These are phyloP conservation scores for Serpula lacrymans DNA, from an alignment of 768 basidiomycete species.

Conservation along the genomic window DNA sequence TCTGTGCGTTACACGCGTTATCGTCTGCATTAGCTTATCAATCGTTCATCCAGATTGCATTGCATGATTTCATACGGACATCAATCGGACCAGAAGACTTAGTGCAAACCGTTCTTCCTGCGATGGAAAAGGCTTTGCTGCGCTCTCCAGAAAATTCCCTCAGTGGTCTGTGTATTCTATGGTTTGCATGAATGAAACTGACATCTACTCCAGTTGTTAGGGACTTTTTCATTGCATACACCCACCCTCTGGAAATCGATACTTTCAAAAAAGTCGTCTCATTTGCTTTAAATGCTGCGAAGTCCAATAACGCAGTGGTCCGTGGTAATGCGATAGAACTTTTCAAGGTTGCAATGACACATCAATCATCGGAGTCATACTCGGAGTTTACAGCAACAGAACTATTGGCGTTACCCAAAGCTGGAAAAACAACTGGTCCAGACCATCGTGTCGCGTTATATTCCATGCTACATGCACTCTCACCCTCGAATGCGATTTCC, in stretches of 20 bases:
- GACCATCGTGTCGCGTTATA: slow-evolving; percentile 85
- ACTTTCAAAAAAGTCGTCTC: slow-evolving; percentile 53
- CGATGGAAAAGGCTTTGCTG: slow-evolving; percentile 75
- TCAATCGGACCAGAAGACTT: slow-evolving; percentile 54
- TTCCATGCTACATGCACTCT: slow-evolving; percentile 62
- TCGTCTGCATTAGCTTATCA: slow-evolving; percentile 5
- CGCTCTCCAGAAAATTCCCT: slow-evolving; percentile 81
- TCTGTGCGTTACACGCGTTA: slow-evolving; percentile 39
- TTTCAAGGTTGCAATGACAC: slow-evolving; percentile 46
- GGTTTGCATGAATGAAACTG: slow-evolving; percentile 2
- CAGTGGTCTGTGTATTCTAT: slow-evolving; percentile 40
- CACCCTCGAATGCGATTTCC: slow-evolving; percentile 48
- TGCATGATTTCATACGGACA: slow-evolving; percentile 58
- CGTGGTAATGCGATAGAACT: slow-evolving; percentile 55
- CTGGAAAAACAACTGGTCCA: slow-evolving; percentile 82
- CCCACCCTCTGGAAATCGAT: slow-evolving; percentile 44
- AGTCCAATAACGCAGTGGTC: slow-evolving; percentile 66
- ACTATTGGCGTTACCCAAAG: slow-evolving; percentile 67
- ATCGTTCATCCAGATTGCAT: slow-evolving; percentile 37
- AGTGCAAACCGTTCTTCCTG: slow-evolving; percentile 53
- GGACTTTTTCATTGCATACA: slow-evolving; percentile 55
- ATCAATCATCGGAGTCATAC: slow-evolving; percentile 34
- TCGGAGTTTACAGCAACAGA: slow-evolving; percentile 54
- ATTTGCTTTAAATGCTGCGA: slow-evolving; percentile 63
- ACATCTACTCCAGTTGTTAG: slow-evolving; percentile 41